Base-by-base conservation (phyloP, 768 basidiomycete species). In the Pulveroboletus sp. region DNA sequence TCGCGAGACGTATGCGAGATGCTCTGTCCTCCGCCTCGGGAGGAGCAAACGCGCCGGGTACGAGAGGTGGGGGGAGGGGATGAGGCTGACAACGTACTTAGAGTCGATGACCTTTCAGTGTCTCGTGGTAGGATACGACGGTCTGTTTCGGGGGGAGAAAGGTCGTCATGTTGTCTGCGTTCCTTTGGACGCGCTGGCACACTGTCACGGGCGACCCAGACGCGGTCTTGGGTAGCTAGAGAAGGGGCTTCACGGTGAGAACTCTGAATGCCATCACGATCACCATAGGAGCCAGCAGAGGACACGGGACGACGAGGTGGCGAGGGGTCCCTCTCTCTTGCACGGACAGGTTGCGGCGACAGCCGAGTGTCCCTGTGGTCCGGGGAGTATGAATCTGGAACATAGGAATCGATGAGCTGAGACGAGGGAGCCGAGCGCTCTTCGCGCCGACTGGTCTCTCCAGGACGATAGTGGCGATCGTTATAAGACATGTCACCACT, bases 391-490 rank as follows among this genome's bases (percentile, higher is more conserved):
- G 59, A 43, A 49, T 64, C 68, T 57, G 63, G 61, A 45, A 61
- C 40, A 27, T 67, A 67, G 45, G 63, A 53, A 47, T 65, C 58
- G 29, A 49, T 49, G 45, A 43, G 53, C 39, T 66, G 59, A 49
- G 59, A 32, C 1, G 68, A 43, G 3, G 47, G 27, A 40, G 19
- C 27, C 6, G 56, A 49, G 37, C 61, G 61, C 45, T 69, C 66
- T 29, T 67, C 67, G 19, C 66, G 54, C 3, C 66, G 59, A 50
- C 31, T 40, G 11, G 55, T 38, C 31, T 67, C 66, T 37, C 62
- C 72, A 29, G 84, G 82, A 40, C 82, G 78, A 63, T 87, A 86
- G 62, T 85, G 81, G 24, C 85, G 77, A 62, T 85, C 85, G 48
- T 77, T 70, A 47, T 76, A 81, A 16, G 80, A 75, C 47, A 84